These are phyloP conservation scores for Bipolaris gigantea DNA, from an alignment of 2,329 filamentous ascomycete species.

Conservation along the genomic window DNA sequence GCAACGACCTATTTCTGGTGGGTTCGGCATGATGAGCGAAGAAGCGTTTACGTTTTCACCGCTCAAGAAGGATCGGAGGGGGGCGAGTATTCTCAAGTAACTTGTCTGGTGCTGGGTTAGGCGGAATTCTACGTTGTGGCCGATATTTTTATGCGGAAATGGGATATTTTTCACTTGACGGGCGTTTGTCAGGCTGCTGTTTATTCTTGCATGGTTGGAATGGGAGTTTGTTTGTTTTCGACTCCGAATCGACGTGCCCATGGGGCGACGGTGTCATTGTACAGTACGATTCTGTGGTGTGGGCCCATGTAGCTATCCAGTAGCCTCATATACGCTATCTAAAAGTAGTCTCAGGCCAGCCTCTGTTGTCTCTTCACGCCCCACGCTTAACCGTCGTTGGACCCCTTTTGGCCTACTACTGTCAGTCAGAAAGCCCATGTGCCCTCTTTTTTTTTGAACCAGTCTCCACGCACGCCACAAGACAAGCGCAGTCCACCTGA, in stretches of 20 bases:
- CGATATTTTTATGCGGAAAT: background rate
- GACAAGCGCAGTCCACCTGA: background rate
- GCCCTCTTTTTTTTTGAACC: background rate
- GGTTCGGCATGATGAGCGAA: conserved; percentile 42
- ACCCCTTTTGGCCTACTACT: background rate
- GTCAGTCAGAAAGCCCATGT: background rate
- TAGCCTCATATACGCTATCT: background rate
- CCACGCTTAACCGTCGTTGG: background rate
- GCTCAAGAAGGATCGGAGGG: conserved; percentile 46
- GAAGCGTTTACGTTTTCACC: conserved; percentile 46
- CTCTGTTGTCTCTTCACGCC: background rate
- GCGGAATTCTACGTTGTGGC: background rate
- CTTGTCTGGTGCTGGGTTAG: background rate
- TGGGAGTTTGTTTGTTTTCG: background rate
- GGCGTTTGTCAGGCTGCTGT: background rate
- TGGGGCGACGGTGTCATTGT: background rate
- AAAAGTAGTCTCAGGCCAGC: background rate
- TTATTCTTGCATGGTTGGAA: too few relatives aligned
- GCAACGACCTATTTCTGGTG: conserved; percentile 36
- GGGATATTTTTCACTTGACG: background rate
- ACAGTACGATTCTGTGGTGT: background rate
- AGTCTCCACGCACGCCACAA: too few relatives aligned
- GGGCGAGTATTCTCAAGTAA: conserved; percentile 32
- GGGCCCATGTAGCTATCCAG: background rate
- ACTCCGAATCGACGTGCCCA: background rate